Evolutionary conservation across 805 yeast species (phyloP), one percentile per base, ranked within the genome.

Genomic region (Nakazawaea ernobii): DNA sequence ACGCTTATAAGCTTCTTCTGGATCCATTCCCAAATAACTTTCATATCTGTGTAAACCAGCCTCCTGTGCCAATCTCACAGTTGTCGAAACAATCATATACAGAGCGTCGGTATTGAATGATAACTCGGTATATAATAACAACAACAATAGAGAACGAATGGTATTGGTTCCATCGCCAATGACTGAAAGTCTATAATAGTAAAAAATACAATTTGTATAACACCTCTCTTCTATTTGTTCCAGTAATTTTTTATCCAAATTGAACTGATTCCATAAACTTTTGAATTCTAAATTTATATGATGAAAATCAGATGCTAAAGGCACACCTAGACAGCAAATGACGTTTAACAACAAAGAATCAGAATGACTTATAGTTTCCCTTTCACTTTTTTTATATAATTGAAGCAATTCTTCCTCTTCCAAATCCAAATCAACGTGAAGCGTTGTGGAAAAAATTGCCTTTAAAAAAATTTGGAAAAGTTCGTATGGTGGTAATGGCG

Each of bases 21-120:
- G 53, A 0, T 66, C 35, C 14, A 77, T 50, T 1, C 70, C 67
- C 3, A 59, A 53, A 44, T 70, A 68, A 2, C 72, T 55, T 40
- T 78, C 84, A 4, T 60, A 60, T 45, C 80, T 62, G 52, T 82
- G 79, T 6, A 84, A 63, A 0, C 86, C 86, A 56, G 80, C 54
- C 35, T 77, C 82, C 41, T 73, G 75, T 0, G 84, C 84, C 51
- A 70, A 72, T 51, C 82, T 65, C 5, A 77, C 68, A 6, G 80
- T 77, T 1, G 74, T 67, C 1, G 77, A 58, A 4, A 70, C 57
- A 14, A 79, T 53, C 43, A 69, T 62, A 45, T 65, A 69, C 5
- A 73, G 67, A 9, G 72, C 62, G 35, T 75, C 77, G 1, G 73
- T 60, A 27, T 73, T 69, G 43, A 59, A 53, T 15, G 63, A 58